phyloP scores from a whole-genome alignment of 441 rosid genomes.

The Populus hybrid region DNA sequence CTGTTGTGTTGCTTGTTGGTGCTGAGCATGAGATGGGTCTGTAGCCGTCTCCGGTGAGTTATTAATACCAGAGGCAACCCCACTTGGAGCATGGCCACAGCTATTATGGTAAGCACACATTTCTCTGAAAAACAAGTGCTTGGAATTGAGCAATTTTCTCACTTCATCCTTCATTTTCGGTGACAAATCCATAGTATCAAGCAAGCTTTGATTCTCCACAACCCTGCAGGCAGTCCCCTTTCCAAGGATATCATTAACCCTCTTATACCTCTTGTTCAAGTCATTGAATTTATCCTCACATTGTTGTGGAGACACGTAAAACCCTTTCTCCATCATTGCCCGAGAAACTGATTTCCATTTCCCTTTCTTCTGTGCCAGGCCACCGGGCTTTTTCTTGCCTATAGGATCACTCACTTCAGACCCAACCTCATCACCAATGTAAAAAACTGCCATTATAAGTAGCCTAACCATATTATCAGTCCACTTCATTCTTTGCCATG shows the following conservation, averaged over 20 bases:
- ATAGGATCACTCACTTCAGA: slow-evolving; percentile 43
- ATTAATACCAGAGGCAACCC: slow-evolving; percentile 27
- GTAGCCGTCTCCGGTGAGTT: slow-evolving; percentile 38
- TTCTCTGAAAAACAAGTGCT: slow-evolving; percentile 86
- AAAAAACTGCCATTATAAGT: slow-evolving; percentile 79
- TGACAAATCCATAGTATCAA: slow-evolving; percentile 69
- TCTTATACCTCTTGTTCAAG: slow-evolving; percentile 92
- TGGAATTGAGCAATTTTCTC: slow-evolving; percentile 75
- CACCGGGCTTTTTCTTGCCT: slow-evolving; percentile 59
- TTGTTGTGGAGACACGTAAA: slow-evolving; percentile 90
- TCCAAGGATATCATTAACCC: slow-evolving; percentile 91
- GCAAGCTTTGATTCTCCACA: slow-evolving; percentile 86
- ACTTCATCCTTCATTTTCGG: slow-evolving; percentile 83
- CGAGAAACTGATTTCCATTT: slow-evolving; percentile 95
- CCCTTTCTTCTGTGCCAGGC: slow-evolving; percentile 89
- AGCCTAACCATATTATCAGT: slow-evolving; percentile 83
- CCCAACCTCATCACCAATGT: slow-evolving; percentile 87
- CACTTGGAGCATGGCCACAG: slow-evolving; percentile 53
- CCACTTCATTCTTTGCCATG: slow-evolving; percentile 99
- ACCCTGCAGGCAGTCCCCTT: slow-evolving; percentile 85
- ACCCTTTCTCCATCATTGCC: slow-evolving; percentile 98
- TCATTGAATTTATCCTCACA: slow-evolving; percentile 98
- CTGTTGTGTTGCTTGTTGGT: slow-evolving; percentile 22
- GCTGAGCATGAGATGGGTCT: slow-evolving; percentile 32
- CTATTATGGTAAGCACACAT: slow-evolving; percentile 97